Evolutionary conservation across 1,284 basidiomycete genomes (phyloP).

Genomic region (Dichomitus squalens): DNA sequence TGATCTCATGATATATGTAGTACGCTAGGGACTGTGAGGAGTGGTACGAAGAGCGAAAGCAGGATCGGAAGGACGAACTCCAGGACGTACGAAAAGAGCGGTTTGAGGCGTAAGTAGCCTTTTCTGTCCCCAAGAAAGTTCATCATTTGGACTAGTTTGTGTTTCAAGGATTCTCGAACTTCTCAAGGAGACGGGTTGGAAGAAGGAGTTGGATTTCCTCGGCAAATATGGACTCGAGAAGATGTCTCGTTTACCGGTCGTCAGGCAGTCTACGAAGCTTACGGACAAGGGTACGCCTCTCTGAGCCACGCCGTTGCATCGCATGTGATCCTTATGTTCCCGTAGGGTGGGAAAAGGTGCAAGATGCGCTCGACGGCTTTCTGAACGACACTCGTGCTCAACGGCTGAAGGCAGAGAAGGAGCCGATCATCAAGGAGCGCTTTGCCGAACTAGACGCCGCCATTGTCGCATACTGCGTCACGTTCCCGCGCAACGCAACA

Average conservation of each 20-base stretch:
- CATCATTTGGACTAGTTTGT: not conserved
- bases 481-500: not conserved
- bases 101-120: not conserved
- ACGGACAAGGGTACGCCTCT: not conserved
- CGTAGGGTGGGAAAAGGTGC: conserved; percentile 1
- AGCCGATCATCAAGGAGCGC: not conserved
- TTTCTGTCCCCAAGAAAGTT: not conserved
- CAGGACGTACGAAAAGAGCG: not conserved
- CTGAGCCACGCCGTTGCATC: not conserved
- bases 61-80: not conserved
- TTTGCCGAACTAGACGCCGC: conserved; percentile 5
- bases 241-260: conserved; percentile 4
- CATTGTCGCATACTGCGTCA: conserved; percentile 1
- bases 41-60: not conserved
- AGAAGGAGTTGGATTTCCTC: conserved; percentile 3
- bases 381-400: not conserved
- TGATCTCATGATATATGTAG: not conserved
- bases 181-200: not conserved
- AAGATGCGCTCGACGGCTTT: not conserved
- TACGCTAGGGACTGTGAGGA: not conserved
- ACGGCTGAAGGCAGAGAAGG: not conserved
- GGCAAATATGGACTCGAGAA: not conserved
- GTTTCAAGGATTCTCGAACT: not conserved
- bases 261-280: conserved; percentile 1
- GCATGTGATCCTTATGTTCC: no score